Evolutionary conservation across 225 moss, liverwort and hornwort genomes (phyloP), one percentile per base, ranked within the genome.

Genomic region (Straminergon stramineum): DNA sequence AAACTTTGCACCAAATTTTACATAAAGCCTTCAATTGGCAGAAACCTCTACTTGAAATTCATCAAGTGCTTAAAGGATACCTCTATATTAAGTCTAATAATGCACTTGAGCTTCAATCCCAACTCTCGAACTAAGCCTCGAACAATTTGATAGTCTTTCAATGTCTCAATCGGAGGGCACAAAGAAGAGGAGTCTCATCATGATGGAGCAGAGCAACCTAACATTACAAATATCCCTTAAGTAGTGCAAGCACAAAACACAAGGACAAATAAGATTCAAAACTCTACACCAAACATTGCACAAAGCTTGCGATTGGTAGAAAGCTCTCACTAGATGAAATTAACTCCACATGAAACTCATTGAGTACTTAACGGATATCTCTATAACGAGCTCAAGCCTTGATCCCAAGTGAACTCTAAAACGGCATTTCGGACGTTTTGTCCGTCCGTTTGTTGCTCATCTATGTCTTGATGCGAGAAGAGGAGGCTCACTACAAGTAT

Each of bases 291-390:
- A 24, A 56, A 56, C 0, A 0, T 16, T 79, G 10, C 16, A 16
- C 1, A 0, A 6, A 78, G 16, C 56, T 0, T 56, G 0, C 4
- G 0, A 24, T 56, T 56, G 16, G 16, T n/a, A 2, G 4, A 79
- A 57, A 79, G 23, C 24, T 35, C 16, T n/a, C n/a, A n/a, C n/a
- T 1, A 1, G 0, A 26, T 26, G 12, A 60, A 56, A n/a, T n/a
- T n/a, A n/a, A 27, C 57, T 27, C 26, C 5, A 5, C 55, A 23
- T 35, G 26, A 79, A 53, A 35, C 37, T 37, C 16, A 39, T 5
- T 21, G 5, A 51, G 11, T 31, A 48, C 11, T 75, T 17, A 20
- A 20, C 13, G 5, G 4, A 73, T 73, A 73, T 26, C 27, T 26
- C 39, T 43, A 23, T 27, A 10, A 48, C 8, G 11, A 18, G 14